A percentile compares a stretch with the other conserved stretches of the same genome.
These are phyloP conservation scores for Astrothelium subdiscretum DNA, from an alignment of 495 filamentous ascomycete genomes.

Conservation along the genomic window DNA sequence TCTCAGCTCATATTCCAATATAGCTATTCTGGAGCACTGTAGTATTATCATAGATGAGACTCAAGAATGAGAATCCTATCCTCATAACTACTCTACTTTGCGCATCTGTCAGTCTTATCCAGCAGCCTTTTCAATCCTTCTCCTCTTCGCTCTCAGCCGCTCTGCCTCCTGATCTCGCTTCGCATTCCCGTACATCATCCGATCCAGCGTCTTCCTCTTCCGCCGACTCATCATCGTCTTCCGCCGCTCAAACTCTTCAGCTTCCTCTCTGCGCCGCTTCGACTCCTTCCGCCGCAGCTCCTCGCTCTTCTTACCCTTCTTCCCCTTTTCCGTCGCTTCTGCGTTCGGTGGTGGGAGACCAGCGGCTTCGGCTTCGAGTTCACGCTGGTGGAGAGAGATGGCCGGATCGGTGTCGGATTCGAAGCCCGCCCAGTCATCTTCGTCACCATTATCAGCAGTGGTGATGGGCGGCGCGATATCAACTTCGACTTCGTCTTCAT, in stretches of 20 bases:
- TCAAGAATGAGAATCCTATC: neutral
- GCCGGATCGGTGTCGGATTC: slow-evolving; percentile 44
- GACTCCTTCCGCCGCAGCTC: slow-evolving; percentile 19
- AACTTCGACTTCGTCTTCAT: slow-evolving; percentile 24
- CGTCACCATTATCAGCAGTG: slow-evolving; percentile 25
- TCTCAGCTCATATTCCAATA: neutral
- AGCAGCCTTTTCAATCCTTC: slow-evolving; percentile 65
- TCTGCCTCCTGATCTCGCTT: slow-evolving; percentile 34
- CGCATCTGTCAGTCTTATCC: neutral
- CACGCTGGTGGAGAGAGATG: slow-evolving; percentile 59
- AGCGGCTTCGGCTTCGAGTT: slow-evolving; percentile 80
- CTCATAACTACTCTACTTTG: no score
- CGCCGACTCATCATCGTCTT: slow-evolving; percentile 33
- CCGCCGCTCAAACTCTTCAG: slow-evolving; percentile 31
- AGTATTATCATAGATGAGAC: neutral
- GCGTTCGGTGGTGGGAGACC: slow-evolving; percentile 38
- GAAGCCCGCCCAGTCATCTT: slow-evolving; percentile 28
- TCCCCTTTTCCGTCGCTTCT: slow-evolving; percentile 3
- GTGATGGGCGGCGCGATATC: slow-evolving; percentile 25
- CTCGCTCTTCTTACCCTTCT: slow-evolving; percentile 15
- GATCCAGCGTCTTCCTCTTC: slow-evolving; percentile 35
- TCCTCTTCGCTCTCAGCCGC: slow-evolving; percentile 68
- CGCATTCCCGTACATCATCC: slow-evolving; percentile 31
- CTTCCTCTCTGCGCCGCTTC: slow-evolving; percentile 24
- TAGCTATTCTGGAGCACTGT: neutral